Percentiles rank a stretch among this genome's conserved stretches.
Conservation (phyloP, 2,329 filamentous ascomycete genomes). For the Talaromyces verruculosus region DNA sequence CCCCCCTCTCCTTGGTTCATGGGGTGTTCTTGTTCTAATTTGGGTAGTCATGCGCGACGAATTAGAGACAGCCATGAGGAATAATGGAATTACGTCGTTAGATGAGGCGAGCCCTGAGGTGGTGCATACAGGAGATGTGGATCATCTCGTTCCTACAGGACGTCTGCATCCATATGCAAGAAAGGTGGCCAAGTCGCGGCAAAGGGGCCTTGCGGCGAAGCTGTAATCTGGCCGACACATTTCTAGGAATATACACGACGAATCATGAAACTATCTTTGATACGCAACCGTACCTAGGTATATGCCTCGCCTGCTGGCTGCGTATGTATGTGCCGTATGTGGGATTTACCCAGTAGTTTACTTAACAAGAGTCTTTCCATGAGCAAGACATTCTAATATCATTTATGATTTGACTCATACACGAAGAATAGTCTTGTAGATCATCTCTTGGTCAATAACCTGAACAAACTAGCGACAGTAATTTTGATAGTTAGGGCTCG, state of each 20-base stretch:
- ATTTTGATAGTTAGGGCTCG: neutral
- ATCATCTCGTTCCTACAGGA: constrained; percentile 49
- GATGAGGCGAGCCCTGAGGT: constrained; percentile 46
- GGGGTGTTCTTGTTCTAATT: neutral
- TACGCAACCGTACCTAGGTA: neutral
- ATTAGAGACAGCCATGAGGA: constrained; percentile 51
- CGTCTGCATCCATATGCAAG: constrained; percentile 46
- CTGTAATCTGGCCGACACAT: constrained; percentile 34
- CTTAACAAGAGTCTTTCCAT: neutral
- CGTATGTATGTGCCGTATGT: neutral
- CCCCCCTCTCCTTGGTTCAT: neutral
- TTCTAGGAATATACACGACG: neutral
- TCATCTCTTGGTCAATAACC: neutral
- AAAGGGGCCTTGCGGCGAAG: neutral
- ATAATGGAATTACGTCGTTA: constrained; percentile 48
- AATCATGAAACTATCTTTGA: neutral
- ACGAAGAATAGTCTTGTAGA: neutral
- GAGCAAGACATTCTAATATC: neutral
- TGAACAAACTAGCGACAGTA: too few species aligned
- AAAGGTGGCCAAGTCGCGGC: constrained; percentile 29
- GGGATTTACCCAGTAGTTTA: neutral
- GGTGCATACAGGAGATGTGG: constrained; percentile 52
- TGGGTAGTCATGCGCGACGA: constrained; percentile 47
- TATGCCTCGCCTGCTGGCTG: neutral
- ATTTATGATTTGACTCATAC: neutral